These are phyloP conservation scores for Solanum ahanhuiri DNA, from an alignment of 257 asterid species.

Conservation along the genomic window DNA sequence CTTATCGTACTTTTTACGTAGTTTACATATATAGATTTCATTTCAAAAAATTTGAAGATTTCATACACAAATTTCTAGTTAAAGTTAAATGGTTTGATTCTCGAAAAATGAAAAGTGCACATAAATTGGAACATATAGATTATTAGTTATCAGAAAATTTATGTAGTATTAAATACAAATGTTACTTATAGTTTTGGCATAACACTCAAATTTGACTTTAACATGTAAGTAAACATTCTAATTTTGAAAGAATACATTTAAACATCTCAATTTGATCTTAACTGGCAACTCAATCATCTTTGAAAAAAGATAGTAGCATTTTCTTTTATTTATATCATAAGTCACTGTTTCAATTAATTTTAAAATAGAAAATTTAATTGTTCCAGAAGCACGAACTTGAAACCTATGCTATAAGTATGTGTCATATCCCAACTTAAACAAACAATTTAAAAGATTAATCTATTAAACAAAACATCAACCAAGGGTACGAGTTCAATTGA, in stretches of 20 bases:
- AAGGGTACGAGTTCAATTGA: neutral
- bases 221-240: too few relatives aligned
- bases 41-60: too few relatives aligned
- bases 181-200: too few relatives aligned
- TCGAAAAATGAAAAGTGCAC: accelerated
- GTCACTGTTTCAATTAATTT: neutral
- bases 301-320: too few relatives aligned
- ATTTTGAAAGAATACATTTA: too few relatives aligned
- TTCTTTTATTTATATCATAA: too few relatives aligned
- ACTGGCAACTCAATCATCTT: neutral
- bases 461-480: neutral
- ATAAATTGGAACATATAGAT: accelerated
- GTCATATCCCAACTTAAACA: neutral
- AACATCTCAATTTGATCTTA: too few relatives aligned
- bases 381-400: neutral
- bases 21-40: too few relatives aligned
- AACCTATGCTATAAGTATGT: neutral
- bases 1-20: neutral
- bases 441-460: neutral
- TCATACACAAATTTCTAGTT: neutral
- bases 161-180: too few relatives aligned
- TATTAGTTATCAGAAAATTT: too few relatives aligned
- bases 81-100: neutral
- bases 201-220: too few relatives aligned
- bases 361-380: too few relatives aligned